Conservation (phyloP, 805 yeast species). For the Wickerhamiella allomyrinae region DNA sequence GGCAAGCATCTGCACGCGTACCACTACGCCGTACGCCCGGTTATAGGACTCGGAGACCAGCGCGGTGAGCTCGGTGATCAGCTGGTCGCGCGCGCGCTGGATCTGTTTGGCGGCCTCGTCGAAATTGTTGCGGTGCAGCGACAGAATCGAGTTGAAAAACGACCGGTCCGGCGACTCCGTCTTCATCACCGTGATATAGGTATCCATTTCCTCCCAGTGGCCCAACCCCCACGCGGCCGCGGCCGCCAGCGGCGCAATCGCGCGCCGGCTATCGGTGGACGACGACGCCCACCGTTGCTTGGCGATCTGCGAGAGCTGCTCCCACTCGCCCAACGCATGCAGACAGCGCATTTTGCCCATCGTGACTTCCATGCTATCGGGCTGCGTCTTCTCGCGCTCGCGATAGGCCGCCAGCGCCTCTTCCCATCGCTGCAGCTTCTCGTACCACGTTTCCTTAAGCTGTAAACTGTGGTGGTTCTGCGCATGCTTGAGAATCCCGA, state of each 20-base stretch:
- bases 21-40: slow-evolving; percentile 93
- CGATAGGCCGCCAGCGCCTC: slow-evolving; percentile 88
- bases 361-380: slow-evolving; percentile 61
- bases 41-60: slow-evolving; percentile 89
- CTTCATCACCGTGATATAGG: slow-evolving; percentile 80
- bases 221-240: slow-evolving; percentile 98
- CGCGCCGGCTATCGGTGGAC: slow-evolving; percentile 55
- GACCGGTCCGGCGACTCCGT: slow-evolving; percentile 88
- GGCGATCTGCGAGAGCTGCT: slow-evolving; percentile 71
- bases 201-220: slow-evolving; percentile 93
- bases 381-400: slow-evolving; percentile 48
- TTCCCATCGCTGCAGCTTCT: slow-evolving; percentile 93
- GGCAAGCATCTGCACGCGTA: slow-evolving; percentile 91
- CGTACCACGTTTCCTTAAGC: slow-evolving; percentile 95
- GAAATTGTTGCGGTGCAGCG: slow-evolving; percentile 74
- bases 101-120: slow-evolving; percentile 70
- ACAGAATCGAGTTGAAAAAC: slow-evolving; percentile 81
- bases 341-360: slow-evolving; percentile 97
- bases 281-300: slow-evolving; percentile 72
- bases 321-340: slow-evolving; percentile 99
- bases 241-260: slow-evolving; percentile 93
- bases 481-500: slow-evolving; percentile 90
- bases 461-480: slow-evolving; percentile 69
- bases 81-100: slow-evolving; percentile 67
- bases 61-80: slow-evolving; percentile 89